phyloP scores from a whole-genome alignment of 495 filamentous ascomycete genomes.

The Trichoderma reesei region DNA sequence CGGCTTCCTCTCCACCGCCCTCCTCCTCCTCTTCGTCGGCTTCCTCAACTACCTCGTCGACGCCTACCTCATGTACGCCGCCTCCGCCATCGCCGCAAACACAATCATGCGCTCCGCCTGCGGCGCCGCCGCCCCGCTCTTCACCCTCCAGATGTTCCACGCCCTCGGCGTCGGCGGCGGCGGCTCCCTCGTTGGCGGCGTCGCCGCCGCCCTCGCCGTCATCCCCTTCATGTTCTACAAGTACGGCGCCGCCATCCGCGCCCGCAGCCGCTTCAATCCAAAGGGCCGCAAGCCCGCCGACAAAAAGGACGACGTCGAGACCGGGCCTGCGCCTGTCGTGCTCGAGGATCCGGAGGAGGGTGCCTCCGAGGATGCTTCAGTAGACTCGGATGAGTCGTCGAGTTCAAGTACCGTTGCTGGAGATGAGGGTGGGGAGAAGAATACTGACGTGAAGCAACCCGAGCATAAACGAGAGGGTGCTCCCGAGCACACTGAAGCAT shows the following conservation, averaged over 20 bases:
- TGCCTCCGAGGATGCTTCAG: not conserved
- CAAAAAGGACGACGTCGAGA: not conserved
- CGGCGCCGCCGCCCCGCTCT: constrained; percentile 53
- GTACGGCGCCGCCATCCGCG: constrained; percentile 38
- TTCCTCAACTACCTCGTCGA: constrained; percentile 63
- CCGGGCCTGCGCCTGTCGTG: not conserved
- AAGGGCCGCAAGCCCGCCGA: not conserved
- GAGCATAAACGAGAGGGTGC: not conserved
- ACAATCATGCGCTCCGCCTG: constrained; percentile 47
- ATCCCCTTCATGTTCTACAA: constrained; percentile 45
- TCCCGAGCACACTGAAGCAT: not conserved
- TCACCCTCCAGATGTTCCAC: constrained; percentile 53
- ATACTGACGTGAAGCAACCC: not conserved
- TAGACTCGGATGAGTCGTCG: not conserved
- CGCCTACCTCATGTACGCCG: constrained; percentile 59
- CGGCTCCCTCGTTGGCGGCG: constrained; percentile 37
- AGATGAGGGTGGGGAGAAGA: not conserved
- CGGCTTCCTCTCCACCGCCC: constrained; percentile 23
- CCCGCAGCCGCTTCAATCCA: constrained; percentile 21
- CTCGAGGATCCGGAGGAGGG: not conserved
- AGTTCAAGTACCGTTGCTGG: not conserved
- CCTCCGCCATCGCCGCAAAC: constrained; percentile 55
- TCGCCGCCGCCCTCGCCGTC: constrained; percentile 31
- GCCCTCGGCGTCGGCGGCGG: constrained; percentile 39
- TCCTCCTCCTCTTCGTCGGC: constrained; percentile 34